Percentiles rank a stretch among this genome's conserved stretches.
phyloP scores from a whole-genome alignment of 441 rosid genomes.

The Daphne laureola region DNA sequence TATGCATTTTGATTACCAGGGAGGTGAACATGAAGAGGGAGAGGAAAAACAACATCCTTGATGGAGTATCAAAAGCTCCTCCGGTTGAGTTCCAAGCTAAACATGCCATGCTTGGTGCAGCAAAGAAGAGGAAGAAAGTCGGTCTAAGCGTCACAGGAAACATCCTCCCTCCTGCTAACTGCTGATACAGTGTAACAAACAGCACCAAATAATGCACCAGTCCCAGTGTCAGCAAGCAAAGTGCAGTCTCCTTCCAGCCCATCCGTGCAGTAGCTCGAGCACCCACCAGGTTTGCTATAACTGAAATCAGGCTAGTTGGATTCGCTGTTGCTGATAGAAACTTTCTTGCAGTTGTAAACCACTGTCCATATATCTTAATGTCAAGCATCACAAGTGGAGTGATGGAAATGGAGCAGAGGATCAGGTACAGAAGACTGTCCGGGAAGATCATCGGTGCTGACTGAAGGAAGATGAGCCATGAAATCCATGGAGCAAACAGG shows the following conservation, averaged over 20 bases:
- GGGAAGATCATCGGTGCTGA: slow-evolving; percentile 31
- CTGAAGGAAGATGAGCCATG: slow-evolving; percentile 57
- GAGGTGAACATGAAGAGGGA: slow-evolving; percentile 42
- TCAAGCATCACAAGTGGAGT: slow-evolving; percentile 45
- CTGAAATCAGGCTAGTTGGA: slow-evolving; percentile 57
- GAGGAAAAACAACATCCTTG: slow-evolving; percentile 65
- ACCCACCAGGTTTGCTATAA: slow-evolving; percentile 53
- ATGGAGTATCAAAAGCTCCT: slow-evolving; percentile 35
- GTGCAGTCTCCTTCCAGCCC: slow-evolving; percentile 58
- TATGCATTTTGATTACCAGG: slow-evolving; percentile 22
- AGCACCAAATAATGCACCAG: slow-evolving; percentile 55
- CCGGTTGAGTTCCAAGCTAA: slow-evolving; percentile 60
- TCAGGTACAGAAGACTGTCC: slow-evolving; percentile 10
- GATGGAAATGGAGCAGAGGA: slow-evolving; percentile 38
- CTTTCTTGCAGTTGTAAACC: slow-evolving; percentile 62
- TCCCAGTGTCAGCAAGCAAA: slow-evolving; percentile 55
- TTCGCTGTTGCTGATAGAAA: slow-evolving; percentile 49
- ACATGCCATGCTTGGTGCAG: slow-evolving; percentile 57
- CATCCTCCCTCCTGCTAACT: slow-evolving; percentile 32
- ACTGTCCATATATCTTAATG: slow-evolving; percentile 59
- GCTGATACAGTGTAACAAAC: slow-evolving; percentile 64
- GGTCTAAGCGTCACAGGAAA: slow-evolving; percentile 42
- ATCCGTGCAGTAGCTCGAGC: slow-evolving; percentile 48
- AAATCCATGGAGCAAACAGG: slow-evolving; percentile 49
- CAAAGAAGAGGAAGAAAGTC: slow-evolving; percentile 54